Conservation (phyloP, 345 rosid species). For the Dovyalis caffra region DNA sequence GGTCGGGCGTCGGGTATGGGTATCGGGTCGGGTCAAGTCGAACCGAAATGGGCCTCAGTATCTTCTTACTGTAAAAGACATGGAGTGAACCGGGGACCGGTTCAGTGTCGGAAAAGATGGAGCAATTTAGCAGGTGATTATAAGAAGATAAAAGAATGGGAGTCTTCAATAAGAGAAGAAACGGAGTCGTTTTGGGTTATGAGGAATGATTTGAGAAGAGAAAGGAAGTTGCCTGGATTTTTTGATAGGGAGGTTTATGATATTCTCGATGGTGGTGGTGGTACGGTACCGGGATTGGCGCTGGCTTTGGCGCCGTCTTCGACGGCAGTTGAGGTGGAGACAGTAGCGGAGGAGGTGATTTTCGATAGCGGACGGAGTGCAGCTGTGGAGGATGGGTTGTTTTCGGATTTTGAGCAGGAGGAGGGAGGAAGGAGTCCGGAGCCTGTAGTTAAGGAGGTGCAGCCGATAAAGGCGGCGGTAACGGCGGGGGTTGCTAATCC, state of each 20-base stretch:
- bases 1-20: conserved; percentile 72
- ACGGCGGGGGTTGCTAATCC: conserved; percentile 39
- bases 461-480: conserved; percentile 7
- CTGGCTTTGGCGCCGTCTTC: conserved; percentile 15
- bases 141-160: conserved; percentile 98
- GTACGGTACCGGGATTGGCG: conserved; percentile 10
- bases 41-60: conserved; percentile 94
- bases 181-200: conserved; percentile 92
- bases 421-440: conserved; percentile 45
- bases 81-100: conserved; percentile 94
- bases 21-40: conserved; percentile 64
- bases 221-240: conserved; percentile 86
- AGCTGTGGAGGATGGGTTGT: conserved; percentile 64
- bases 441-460: conserved; percentile 10
- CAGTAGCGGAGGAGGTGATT: background rate
- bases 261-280: conserved; percentile 59
- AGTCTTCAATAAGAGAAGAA: conserved; percentile 55
- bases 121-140: conserved; percentile 95
- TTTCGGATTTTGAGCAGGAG: conserved; percentile 71
- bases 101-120: conserved; percentile 99
- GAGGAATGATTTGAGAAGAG: conserved; percentile 86
- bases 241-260: conserved; percentile 94
- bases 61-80: conserved; percentile 85
- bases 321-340: conserved; percentile 8
- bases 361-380: conserved; percentile 63